Percentiles rank a stretch among this genome's conserved stretches.
Conservation (phyloP, 192 early-diverging fungal genomes). For the Diversispora eburnea region DNA sequence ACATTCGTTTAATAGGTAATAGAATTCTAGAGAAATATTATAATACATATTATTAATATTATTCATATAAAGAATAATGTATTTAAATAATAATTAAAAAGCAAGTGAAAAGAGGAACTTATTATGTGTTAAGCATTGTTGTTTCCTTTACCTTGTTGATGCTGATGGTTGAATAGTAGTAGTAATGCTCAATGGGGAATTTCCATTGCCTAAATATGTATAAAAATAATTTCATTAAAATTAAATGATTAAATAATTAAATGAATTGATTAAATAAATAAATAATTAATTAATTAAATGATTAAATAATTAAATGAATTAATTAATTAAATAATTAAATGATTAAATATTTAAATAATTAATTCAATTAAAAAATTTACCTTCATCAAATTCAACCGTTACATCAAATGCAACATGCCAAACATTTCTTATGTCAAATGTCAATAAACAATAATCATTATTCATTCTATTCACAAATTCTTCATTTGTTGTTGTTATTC, state of each 20-base stretch:
- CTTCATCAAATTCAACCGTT: conserved; percentile 65
- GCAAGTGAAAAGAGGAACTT: no score
- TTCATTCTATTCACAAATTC: conserved; percentile 22
- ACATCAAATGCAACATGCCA: conserved; percentile 74
- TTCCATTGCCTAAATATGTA: conserved; percentile 22
- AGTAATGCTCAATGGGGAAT: not conserved
- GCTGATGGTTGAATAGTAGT: conserved; percentile 35
- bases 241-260: not conserved
- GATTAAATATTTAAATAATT: no score
- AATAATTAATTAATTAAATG: no score
- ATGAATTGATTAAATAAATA: no score
- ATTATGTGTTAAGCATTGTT: no score
- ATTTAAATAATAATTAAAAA: no score
- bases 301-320: no score
- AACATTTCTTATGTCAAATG: conserved; percentile 72
- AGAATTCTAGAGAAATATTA: conserved; percentile 48
- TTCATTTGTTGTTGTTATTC: not conserved
- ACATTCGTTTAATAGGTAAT: conserved; percentile 62
- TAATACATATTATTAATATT: not conserved
- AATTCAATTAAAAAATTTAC: conserved; percentile 22
- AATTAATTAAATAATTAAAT: no score
- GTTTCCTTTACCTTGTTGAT: conserved; percentile 23
- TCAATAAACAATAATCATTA: conserved; percentile 70
- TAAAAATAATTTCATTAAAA: conserved; percentile 13
- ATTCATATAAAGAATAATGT: not conserved